phyloP scores from a whole-genome alignment of 148 eudicot species.

The Cornus controversa region DNA sequence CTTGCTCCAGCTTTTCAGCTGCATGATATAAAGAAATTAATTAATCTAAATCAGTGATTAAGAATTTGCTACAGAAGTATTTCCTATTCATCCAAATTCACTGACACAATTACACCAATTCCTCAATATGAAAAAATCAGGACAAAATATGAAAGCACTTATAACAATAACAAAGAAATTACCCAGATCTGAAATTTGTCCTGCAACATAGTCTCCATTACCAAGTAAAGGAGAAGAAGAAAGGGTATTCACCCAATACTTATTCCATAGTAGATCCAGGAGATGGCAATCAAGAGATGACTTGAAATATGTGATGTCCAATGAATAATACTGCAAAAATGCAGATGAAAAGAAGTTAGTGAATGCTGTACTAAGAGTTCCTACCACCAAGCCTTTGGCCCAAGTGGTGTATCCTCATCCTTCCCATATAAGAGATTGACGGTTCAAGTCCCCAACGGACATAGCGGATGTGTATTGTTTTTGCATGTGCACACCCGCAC shows the following conservation, averaged over 20 bases:
- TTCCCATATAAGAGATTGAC: too few species aligned
- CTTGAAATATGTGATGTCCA: slow-evolving; percentile 95
- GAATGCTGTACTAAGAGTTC: slow-evolving; percentile 4
- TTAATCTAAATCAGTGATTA: background rate
- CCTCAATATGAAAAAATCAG: background rate
- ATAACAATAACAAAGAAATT: slow-evolving; percentile 6
- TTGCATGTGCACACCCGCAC: too few species aligned
- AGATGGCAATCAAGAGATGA: slow-evolving; percentile 96
- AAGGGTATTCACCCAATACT: slow-evolving; percentile 98
- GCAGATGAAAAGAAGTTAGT: slow-evolving; percentile 12
- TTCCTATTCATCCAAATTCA: background rate
- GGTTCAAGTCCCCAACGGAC: too few species aligned
- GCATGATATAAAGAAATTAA: slow-evolving; percentile 21
- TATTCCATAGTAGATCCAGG: slow-evolving; percentile 98
- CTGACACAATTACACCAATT: background rate
- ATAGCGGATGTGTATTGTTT: too few species aligned
- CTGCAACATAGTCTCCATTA: slow-evolving; percentile 93
- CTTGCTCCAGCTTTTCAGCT: slow-evolving; percentile 98
- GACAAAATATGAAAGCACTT: background rate
- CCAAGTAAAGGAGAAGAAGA: slow-evolving; percentile 95
- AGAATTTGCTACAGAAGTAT: background rate
- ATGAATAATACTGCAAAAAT: slow-evolving; percentile 72
- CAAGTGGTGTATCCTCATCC: too few species aligned
- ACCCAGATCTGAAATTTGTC: slow-evolving; percentile 96
- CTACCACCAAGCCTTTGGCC: background rate